Conservation (phyloP, 1,284 basidiomycete genomes). For the Spongiforma sp. region DNA sequence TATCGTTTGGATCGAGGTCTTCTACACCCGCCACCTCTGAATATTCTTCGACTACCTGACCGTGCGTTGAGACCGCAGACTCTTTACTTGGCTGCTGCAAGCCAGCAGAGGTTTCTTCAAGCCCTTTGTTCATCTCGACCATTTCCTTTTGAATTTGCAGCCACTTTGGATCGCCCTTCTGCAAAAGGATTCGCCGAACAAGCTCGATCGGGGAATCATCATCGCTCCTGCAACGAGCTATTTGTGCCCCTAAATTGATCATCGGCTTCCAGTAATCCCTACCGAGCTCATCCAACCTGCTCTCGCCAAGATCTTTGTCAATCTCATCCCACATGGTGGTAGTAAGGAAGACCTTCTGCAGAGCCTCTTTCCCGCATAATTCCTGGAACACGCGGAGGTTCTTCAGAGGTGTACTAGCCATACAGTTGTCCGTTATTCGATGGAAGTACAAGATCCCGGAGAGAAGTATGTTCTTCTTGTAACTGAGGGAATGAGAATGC, state of each 20-base stretch:
- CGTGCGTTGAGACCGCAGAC: not conserved
- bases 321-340: conserved; percentile 6
- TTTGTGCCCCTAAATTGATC: not conserved
- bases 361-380: not conserved
- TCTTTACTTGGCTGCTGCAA: not conserved
- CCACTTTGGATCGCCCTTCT: not conserved
- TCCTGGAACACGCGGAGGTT: not conserved
- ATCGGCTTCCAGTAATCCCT: not conserved
- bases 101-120: not conserved
- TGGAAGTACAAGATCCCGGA: not conserved
- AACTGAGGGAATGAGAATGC: not conserved
- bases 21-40: not conserved
- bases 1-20: not conserved
- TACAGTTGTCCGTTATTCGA: not conserved
- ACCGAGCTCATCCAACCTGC: conserved; percentile 6
- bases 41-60: not conserved
- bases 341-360: not conserved
- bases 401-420: not conserved
- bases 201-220: not conserved
- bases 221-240: not conserved
- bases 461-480: not conserved
- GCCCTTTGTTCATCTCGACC: not conserved
- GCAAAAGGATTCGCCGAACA: not conserved
- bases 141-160: not conserved
- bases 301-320: conserved; percentile 2